Percentiles rank a stretch among this genome's conserved stretches.
phyloP scores from a whole-genome alignment of 1,284 basidiomycete genomes.

The Cutaneotrichosporon mucoides region DNA sequence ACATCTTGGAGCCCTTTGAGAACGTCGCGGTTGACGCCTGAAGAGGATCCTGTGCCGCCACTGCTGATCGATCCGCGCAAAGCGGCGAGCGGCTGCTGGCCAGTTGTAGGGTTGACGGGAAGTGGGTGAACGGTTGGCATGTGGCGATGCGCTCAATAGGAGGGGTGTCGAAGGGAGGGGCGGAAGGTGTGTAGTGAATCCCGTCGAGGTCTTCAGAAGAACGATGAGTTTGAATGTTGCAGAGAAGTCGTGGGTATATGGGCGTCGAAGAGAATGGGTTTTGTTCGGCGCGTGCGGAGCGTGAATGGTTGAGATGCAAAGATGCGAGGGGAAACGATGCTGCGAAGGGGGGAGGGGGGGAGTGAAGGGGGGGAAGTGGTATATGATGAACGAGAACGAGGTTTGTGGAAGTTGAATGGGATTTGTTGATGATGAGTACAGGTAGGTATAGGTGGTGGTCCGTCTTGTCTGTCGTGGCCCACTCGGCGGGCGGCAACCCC shows the following conservation, averaged over 20 bases:
- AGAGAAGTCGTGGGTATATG: background rate
- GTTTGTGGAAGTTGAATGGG: background rate
- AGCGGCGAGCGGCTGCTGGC: constrained; percentile 36
- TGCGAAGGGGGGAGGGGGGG: background rate
- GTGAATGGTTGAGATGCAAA: background rate
- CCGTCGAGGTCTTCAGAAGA: background rate
- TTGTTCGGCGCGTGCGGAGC: too few relatives aligned
- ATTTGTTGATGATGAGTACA: background rate
- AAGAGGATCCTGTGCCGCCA: constrained; percentile 24
- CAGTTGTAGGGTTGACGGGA: constrained; percentile 46
- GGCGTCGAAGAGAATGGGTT: background rate
- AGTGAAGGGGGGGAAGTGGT: background rate
- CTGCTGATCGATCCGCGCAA: constrained; percentile 15
- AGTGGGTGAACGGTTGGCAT: constrained; percentile 38
- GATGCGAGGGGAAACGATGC: background rate
- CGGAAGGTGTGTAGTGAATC: background rate
- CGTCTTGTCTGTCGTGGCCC: too few relatives aligned
- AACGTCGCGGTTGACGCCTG: constrained; percentile 45
- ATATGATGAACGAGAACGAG: background rate
- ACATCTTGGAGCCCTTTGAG: constrained; percentile 80
- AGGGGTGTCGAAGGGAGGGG: background rate
- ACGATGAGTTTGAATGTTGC: background rate
- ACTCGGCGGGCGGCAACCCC: too few relatives aligned
- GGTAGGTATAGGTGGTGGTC: too few relatives aligned
- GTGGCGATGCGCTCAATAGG: background rate